phyloP scores from a whole-genome alignment of 305 asterid genomes.

The Striga hermonthica region DNA sequence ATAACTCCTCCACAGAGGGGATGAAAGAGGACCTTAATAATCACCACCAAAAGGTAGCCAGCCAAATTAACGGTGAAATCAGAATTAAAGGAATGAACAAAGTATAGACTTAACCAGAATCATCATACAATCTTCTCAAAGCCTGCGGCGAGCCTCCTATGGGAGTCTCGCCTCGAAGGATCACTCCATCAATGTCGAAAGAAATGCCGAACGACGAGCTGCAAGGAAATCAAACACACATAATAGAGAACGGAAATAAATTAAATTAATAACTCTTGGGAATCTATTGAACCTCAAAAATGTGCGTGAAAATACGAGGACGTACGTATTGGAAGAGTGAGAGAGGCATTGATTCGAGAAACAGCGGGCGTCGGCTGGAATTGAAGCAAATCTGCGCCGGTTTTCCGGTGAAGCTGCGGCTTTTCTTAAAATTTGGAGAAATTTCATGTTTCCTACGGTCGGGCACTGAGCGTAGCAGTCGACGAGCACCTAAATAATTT shows the following conservation, averaged over 20 bases:
- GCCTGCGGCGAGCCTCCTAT: slow-evolving; percentile 83
- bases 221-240: slow-evolving; percentile 22
- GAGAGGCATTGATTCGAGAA: slow-evolving; percentile 39
- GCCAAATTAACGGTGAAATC: not conserved
- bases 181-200: slow-evolving; percentile 91
- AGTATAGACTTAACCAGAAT: slow-evolving; percentile 40
- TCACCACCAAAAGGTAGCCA: not conserved
- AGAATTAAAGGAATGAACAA: not conserved
- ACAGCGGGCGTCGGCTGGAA: slow-evolving; percentile 30
- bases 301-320: slow-evolving; percentile 15
- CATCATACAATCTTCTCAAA: slow-evolving; percentile 62
- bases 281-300: slow-evolving; percentile 9
- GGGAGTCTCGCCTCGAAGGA: slow-evolving; percentile 70
- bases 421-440: slow-evolving; percentile 47
- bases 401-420: slow-evolving; percentile 34
- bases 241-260: no score
- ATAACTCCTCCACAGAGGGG: not conserved
- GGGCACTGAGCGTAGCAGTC: no score
- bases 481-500: no score
- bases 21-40: slow-evolving; percentile 4
- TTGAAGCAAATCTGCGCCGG: slow-evolving; percentile 34
- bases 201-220: slow-evolving; percentile 76
- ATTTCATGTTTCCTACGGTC: slow-evolving; percentile 24
- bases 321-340: slow-evolving; percentile 38
- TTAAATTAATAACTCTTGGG: not conserved